Evolutionary conservation across 2,329 filamentous ascomycete species (phyloP).

Genomic region (Colletotrichum sp.): DNA sequence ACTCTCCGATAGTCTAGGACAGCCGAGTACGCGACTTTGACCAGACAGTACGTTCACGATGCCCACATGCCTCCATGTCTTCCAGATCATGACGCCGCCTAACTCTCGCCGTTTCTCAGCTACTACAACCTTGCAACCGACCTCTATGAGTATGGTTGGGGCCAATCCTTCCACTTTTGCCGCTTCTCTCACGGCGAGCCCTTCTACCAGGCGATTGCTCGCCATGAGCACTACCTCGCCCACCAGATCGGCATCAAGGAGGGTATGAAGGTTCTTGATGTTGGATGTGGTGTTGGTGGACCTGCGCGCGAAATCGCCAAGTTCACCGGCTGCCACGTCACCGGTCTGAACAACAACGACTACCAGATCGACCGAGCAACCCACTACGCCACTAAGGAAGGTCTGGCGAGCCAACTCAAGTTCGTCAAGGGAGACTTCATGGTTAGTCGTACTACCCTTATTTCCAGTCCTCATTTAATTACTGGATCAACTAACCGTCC

Average conservation of each 20-base stretch:
- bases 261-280: slow-evolving; percentile 87
- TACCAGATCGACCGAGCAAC: slow-evolving; percentile 93
- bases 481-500: background rate
- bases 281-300: slow-evolving; percentile 92
- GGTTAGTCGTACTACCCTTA: slow-evolving; percentile 48
- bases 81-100: background rate
- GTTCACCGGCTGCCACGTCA: slow-evolving; percentile 84
- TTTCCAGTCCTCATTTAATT: background rate
- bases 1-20: slow-evolving; percentile 63
- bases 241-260: slow-evolving; percentile 81
- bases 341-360: slow-evolving; percentile 95
- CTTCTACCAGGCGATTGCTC: slow-evolving; percentile 87
- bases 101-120: slow-evolving; percentile 44
- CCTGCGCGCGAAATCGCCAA: slow-evolving; percentile 94
- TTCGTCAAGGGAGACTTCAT: slow-evolving; percentile 96
- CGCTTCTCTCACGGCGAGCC: slow-evolving; percentile 84
- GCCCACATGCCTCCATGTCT: background rate
- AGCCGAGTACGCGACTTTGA: slow-evolving; percentile 86
- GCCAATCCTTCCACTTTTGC: slow-evolving; percentile 93
- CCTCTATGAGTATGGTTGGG: slow-evolving; percentile 94
- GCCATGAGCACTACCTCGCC: slow-evolving; percentile 94
- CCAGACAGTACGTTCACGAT: slow-evolving; percentile 72
- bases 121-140: slow-evolving; percentile 95
- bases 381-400: slow-evolving; percentile 79
- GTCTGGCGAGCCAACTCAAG: slow-evolving; percentile 74